Percentiles rank a stretch among this genome's conserved stretches.
Conservation (phyloP, 2,329 filamentous ascomycete species). For the Clonostachys rosea region DNA sequence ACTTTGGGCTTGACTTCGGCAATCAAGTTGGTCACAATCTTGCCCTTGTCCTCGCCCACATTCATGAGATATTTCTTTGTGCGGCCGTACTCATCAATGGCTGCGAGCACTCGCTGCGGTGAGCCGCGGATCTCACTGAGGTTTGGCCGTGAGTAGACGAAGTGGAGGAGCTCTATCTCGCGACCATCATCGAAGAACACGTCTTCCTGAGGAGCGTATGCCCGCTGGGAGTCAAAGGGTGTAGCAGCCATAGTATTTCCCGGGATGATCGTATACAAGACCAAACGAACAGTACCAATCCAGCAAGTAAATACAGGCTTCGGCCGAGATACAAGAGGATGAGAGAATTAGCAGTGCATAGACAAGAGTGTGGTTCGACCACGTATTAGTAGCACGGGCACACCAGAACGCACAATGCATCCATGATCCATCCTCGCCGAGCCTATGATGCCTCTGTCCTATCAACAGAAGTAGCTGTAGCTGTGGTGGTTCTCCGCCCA, state of each 20-base stretch:
- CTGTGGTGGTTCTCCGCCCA: not conserved
- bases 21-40: constrained; percentile 66
- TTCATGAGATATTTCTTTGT: constrained; percentile 75
- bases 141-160: constrained; percentile 57
- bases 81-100: constrained; percentile 61
- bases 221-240: constrained; percentile 27
- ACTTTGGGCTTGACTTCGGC: constrained; percentile 57
- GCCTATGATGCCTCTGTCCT: too few relatives aligned
- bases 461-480: too few relatives aligned
- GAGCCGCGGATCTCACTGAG: constrained; percentile 60
- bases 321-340: not conserved
- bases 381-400: not conserved
- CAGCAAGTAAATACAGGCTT: not conserved
- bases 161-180: constrained; percentile 69
- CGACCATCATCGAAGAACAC: constrained; percentile 63
- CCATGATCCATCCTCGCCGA: too few relatives aligned
- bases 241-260: not conserved
- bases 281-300: constrained; percentile 2
- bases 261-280: not conserved
- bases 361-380: too few relatives aligned
- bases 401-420: not conserved
- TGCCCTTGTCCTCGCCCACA: constrained; percentile 70
- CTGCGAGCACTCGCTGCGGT: constrained; percentile 58
- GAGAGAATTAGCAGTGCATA: too few relatives aligned
- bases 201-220: constrained; percentile 34